phyloP scores from a whole-genome alignment of 2,329 filamentous ascomycete genomes.

The Pestalotiopsis fici region DNA sequence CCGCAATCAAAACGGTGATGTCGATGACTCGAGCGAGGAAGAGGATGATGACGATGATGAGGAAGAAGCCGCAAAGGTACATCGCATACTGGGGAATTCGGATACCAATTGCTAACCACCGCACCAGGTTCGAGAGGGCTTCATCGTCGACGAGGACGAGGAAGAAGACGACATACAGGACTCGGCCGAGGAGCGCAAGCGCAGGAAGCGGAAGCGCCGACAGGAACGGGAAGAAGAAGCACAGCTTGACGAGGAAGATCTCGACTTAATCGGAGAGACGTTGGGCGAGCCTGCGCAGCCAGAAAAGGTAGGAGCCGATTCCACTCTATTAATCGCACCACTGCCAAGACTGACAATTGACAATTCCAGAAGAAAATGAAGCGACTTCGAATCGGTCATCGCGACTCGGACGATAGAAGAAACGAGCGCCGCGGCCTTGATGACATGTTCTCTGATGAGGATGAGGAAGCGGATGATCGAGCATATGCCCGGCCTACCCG shows the following conservation, averaged over 20 bases:
- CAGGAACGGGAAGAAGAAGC: constrained; percentile 83
- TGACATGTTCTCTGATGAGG: constrained; percentile 95
- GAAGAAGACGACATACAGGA: constrained; percentile 69
- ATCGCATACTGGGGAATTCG: constrained; percentile 1
- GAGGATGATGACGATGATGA: constrained; percentile 92
- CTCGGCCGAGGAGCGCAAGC: constrained; percentile 58
- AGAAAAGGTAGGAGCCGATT: constrained; percentile 60
- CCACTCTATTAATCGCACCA: neutral
- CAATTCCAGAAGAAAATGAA: constrained; percentile 83
- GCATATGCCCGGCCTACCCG: constrained; percentile 53
- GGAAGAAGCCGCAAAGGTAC: constrained; percentile 78
- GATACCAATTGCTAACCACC: neutral
- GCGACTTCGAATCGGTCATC: constrained; percentile 88
- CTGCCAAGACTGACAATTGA: neutral
- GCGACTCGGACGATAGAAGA: constrained; percentile 68
- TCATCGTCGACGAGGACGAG: constrained; percentile 91
- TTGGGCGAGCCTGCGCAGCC: constrained; percentile 68
- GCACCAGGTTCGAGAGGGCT: constrained; percentile 81
- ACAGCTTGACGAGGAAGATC: constrained; percentile 90
- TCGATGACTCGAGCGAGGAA: constrained; percentile 89
- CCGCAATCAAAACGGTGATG: constrained; percentile 35
- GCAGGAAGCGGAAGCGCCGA: constrained; percentile 73
- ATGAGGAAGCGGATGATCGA: constrained; percentile 68
- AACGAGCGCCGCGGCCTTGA: constrained; percentile 73
- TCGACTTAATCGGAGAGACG: constrained; percentile 89